These are phyloP conservation scores for Saccharomycopsis lassenensis DNA, from an alignment of 805 yeast species.

Conservation along the genomic window DNA sequence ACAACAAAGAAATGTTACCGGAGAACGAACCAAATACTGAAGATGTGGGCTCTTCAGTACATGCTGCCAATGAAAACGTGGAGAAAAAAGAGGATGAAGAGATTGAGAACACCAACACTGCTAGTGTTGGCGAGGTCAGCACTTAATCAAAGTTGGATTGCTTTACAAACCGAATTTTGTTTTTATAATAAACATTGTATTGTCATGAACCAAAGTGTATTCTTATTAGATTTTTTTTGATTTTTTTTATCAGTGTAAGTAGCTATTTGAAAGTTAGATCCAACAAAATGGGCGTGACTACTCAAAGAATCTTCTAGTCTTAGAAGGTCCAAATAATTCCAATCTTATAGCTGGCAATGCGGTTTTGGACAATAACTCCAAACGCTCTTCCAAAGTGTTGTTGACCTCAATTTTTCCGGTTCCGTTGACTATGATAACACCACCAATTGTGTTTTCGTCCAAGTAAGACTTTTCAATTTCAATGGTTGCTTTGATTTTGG, in stretches of 20 bases:
- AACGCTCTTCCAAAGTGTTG: slow-evolving; percentile 92
- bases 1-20: slow-evolving; percentile 1
- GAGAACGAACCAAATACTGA: neutral
- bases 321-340: slow-evolving; percentile 78
- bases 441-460: slow-evolving; percentile 60
- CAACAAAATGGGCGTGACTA: no score
- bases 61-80: neutral
- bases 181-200: no score
- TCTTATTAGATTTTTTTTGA: no score
- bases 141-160: no score
- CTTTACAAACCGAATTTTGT: no score
- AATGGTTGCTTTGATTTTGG: slow-evolving; percentile 47
- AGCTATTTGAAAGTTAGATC: no score
- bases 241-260: no score
- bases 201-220: no score
- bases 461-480: slow-evolving; percentile 50
- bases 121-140: no score
- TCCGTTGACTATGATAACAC: slow-evolving; percentile 61
- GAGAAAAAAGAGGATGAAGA: slow-evolving; percentile 3
- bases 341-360: slow-evolving; percentile 89
- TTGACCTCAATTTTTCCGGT: slow-evolving; percentile 78
- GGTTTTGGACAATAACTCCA: slow-evolving; percentile 67
- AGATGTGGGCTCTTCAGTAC: no score
- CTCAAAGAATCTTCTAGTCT: slow-evolving; percentile 84
- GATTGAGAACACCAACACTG: no score